Evolutionary conservation across 208 protist species (phyloP).

Genomic region (Trypanosoma rangeli): DNA sequence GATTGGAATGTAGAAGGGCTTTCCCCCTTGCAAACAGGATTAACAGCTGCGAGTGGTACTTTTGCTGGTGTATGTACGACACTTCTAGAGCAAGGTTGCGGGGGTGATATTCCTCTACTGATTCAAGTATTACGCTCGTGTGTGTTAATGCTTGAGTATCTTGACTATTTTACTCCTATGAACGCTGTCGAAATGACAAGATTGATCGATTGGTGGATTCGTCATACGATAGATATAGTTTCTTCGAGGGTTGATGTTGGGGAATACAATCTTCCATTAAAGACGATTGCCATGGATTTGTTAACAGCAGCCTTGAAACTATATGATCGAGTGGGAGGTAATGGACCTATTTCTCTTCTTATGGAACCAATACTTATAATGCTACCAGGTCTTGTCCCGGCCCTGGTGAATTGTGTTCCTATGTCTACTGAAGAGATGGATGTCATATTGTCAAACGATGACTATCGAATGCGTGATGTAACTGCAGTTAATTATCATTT

Average conservation of each 20-base stretch:
- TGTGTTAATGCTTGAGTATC: constrained; percentile 81
- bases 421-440: constrained; percentile 78
- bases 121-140: constrained; percentile 71
- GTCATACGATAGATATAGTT: constrained; percentile 48
- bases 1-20: constrained; percentile 84
- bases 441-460: constrained; percentile 71
- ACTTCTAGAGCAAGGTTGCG: constrained; percentile 53
- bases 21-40: constrained; percentile 72
- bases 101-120: constrained; percentile 52
- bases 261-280: constrained; percentile 46
- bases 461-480: constrained; percentile 70
- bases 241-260: constrained; percentile 24
- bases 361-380: constrained; percentile 33
- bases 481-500: constrained; percentile 46
- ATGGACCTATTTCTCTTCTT: constrained; percentile 47
- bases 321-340: constrained; percentile 61
- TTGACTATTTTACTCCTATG: constrained; percentile 65
- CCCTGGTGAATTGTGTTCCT: constrained; percentile 52
- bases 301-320: constrained; percentile 53
- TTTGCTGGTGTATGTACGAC: constrained; percentile 67
- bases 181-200: constrained; percentile 32
- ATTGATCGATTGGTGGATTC: constrained; percentile 52
- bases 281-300: constrained; percentile 68
- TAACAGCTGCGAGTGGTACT: constrained; percentile 55
- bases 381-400: constrained; percentile 44